Base-by-base conservation (phyloP, 2,329 filamentous ascomycete genomes). In the Fusarium oligoseptatum region DNA sequence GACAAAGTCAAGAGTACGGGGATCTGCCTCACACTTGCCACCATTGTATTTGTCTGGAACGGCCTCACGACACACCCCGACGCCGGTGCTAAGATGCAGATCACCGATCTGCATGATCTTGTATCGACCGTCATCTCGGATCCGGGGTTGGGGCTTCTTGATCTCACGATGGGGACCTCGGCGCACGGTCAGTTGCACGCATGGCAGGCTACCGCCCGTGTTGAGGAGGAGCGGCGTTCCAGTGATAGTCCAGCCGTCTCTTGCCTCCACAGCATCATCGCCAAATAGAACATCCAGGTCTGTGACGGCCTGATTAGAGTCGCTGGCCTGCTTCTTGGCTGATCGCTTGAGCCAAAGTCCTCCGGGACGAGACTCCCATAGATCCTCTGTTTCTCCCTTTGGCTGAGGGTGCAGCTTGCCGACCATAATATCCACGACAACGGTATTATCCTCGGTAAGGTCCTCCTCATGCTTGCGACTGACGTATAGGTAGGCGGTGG, bases 31-130 rank as follows among this genome's bases (percentile, higher is more conserved):
- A 82, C 97, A 99, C 77, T 91, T 90, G 12, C 92, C 93, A 6
- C 92, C 92, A 62, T 94, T 90, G 75, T 91, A 90, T 57, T 88
- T 89, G 71, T 91, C 89, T 0, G 95, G 95, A 75, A 96, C 88
- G n/a, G 95, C 91, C 77, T 99, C 95, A 74, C 97, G 91, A 80
- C 97, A 99, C 52, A 85, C 84, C 11, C 97, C 97, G 6, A 95
- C 88, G 11, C 96, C 97, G 3, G 97, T 99, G 80, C 95, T 96
- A 66, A 99, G 85, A 83, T 99, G 97, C 71, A 98, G 85, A 84
- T 99, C 97, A n/a, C 95, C 93, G 65, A 97, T 87, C 84, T 99
- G 97, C 89, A 99, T 91, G 74, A 99, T 98, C 86, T 98, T 98
- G 87, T 98, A 98, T 77, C 93, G 95, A 34, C 96, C 97, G 81